These are phyloP conservation scores for Suillus subluteus DNA, from an alignment of 768 basidiomycete species.

Conservation along the genomic window DNA sequence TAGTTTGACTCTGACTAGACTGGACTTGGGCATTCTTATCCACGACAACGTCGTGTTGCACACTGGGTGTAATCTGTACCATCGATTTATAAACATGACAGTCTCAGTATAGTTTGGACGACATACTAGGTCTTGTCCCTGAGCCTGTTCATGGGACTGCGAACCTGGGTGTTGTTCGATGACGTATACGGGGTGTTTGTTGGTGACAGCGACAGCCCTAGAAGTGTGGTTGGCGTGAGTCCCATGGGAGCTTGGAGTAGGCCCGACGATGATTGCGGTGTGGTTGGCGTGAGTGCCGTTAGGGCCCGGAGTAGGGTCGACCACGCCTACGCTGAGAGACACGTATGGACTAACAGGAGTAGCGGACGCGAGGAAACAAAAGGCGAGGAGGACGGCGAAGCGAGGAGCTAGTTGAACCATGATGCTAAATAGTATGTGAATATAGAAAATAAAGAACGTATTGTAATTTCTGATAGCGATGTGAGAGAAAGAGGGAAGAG, in stretches of 20 bases:
- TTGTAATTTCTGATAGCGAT: slow-evolving; percentile 9
- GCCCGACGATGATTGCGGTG: not conserved
- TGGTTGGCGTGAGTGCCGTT: not conserved
- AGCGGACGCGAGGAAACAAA: slow-evolving; percentile 28
- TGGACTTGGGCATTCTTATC: not conserved
- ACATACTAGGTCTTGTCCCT: slow-evolving; percentile 5
- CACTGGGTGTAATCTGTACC: not conserved
- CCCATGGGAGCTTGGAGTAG: not conserved
- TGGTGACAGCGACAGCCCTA: not conserved
- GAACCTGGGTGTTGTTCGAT: not conserved
- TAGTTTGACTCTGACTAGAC: not conserved
- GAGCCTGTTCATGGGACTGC: slow-evolving; percentile 1
- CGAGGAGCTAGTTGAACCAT: slow-evolving; percentile 34
- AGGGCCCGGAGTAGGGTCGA: not conserved
- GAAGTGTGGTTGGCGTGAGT: not conserved
- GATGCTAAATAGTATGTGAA: slow-evolving; percentile 27
- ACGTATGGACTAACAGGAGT: slow-evolving; percentile 4
- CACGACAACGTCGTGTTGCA: not conserved
- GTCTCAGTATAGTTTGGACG: not conserved
- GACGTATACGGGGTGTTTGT: slow-evolving; percentile 1
- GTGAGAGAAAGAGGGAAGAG: slow-evolving; percentile 15
- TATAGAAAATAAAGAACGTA: slow-evolving; percentile 28
- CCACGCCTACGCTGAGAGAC: not conserved
- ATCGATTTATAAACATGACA: not conserved
- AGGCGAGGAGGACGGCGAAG: slow-evolving; percentile 33